Base-by-base conservation (phyloP, 164 flowering plant species). In the Aristolochia contorta region DNA sequence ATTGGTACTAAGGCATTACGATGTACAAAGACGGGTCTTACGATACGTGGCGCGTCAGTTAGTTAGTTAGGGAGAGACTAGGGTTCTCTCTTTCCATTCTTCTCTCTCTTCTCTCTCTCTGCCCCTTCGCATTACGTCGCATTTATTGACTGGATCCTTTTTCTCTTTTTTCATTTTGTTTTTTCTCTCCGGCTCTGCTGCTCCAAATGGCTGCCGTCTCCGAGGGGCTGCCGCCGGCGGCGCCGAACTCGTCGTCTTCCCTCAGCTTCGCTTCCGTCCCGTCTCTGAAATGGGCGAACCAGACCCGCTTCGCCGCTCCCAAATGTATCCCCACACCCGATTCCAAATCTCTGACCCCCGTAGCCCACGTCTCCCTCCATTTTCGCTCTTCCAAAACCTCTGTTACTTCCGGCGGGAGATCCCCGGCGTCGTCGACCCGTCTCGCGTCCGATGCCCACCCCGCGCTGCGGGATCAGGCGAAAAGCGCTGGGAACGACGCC, bases 221-320 rank as follows among this genome's bases (percentile, higher is more conserved):
- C 53, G 53, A 49, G 21, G 53, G 22, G 1, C 53, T 18, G 16
- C 72, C 32, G 30, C 49, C 30, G 64, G 75, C 69, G 65, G 68
- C 72, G 16, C 65, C 72, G 1, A 84, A 74, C 61, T 74, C 84
- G 77, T 79, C 87, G 64, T 78, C 78, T 33, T 77, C 84, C 27
- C 93, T 86, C 69, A 83, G 86, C 70, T 86, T 86, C 82, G 30
- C 30, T 5, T 58, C 76, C 22, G 18, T 85, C 51, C 87, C 87
- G 32, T 60, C 60, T 16, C 72, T 83, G 66, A 73, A 71, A 72
- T 87, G 97, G 95, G 92, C 91, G 8, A 75, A 64, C 27, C 86
- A 79, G 30, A 5, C 30, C 30, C 30, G 30, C 3, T 27, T 27
- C 30, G 30, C 3, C 3, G 3, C 5, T 27, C 2, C 30, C 30